Percentiles rank a stretch among this genome's conserved stretches.
phyloP scores from a whole-genome alignment of 164 flowering plant genomes.

The Stephania cephalantha region DNA sequence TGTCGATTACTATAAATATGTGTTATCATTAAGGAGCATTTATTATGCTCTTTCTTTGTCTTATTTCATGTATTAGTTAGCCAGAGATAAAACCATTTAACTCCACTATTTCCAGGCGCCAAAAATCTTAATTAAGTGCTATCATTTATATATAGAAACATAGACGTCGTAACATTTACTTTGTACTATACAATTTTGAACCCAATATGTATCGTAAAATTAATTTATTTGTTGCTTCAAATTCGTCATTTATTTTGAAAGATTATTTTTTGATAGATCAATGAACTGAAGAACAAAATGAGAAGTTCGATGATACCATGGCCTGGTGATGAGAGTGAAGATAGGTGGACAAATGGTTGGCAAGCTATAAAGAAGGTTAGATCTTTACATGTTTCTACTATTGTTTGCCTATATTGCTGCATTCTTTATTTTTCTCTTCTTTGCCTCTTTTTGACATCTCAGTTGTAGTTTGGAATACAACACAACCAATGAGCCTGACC shows the following conservation, averaged over 20 bases:
- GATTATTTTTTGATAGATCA: constrained; percentile 15
- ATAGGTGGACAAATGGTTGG: constrained; percentile 36
- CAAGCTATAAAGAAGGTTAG: constrained; percentile 30
- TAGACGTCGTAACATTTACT: too few species aligned
- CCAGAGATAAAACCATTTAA: too few species aligned
- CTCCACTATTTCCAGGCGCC: too few species aligned
- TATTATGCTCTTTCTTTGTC: too few species aligned
- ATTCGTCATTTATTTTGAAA: background rate
- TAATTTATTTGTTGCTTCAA: background rate
- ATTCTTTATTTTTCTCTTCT: too few species aligned
- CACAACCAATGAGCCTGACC: background rate
- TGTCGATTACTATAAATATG: too few species aligned
- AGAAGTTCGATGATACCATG: constrained; percentile 31
- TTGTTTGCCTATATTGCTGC: background rate
- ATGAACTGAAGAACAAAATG: constrained; percentile 31
- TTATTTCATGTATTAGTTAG: too few species aligned
- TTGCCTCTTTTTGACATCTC: background rate
- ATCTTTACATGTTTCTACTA: background rate
- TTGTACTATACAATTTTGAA: background rate
- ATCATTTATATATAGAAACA: too few species aligned
- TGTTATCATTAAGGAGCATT: too few species aligned
- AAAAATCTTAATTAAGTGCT: too few species aligned
- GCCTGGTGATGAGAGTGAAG: constrained; percentile 37
- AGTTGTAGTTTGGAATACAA: background rate
- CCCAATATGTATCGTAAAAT: background rate